These are phyloP conservation scores for Neophaeococcomyces aloes DNA, from an alignment of 2,329 filamentous ascomycete species.

Conservation along the genomic window DNA sequence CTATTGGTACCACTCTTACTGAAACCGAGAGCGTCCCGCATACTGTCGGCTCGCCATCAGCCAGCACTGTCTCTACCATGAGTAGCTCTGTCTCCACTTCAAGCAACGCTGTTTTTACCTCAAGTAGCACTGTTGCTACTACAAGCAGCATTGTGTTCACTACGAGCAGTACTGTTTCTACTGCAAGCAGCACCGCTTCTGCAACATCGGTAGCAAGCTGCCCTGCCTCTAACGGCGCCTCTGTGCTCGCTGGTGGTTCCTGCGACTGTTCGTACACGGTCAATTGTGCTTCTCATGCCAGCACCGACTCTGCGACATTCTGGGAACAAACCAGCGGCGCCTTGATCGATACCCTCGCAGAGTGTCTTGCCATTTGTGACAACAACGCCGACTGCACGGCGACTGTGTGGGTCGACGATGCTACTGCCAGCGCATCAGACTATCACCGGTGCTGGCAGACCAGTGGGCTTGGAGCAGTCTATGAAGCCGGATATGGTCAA, in stretches of 20 bases:
- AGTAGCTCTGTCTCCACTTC: too few species aligned
- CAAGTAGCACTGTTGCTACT: too few species aligned
- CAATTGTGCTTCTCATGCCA: conserved; percentile 12
- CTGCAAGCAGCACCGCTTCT: conserved; percentile 1
- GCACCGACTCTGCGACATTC: conserved; percentile 8
- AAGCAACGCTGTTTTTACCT: too few species aligned
- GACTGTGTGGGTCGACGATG: conserved; percentile 12
- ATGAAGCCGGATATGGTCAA: conserved; percentile 9
- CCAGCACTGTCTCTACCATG: too few species aligned
- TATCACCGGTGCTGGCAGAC: background rate
- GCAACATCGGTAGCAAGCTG: conserved; percentile 9
- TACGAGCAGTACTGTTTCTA: too few species aligned
- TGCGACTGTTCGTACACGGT: conserved; percentile 12
- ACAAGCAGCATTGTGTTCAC: too few species aligned
- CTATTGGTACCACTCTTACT: too few species aligned
- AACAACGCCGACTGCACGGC: conserved; percentile 12
- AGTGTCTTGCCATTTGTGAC: conserved; percentile 13
- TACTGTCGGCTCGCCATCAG: too few species aligned
- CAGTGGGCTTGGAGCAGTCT: conserved; percentile 7
- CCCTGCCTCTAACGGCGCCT: conserved; percentile 10
- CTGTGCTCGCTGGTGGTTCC: conserved; percentile 9
- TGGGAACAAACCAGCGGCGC: conserved; percentile 7
- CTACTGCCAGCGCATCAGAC: background rate
- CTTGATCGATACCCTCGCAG: conserved; percentile 8
- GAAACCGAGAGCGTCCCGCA: too few species aligned